Percentiles rank a stretch among this genome's conserved stretches.
Conservation (phyloP, 2,329 filamentous ascomycete genomes). For the Lecanicillium sp. region DNA sequence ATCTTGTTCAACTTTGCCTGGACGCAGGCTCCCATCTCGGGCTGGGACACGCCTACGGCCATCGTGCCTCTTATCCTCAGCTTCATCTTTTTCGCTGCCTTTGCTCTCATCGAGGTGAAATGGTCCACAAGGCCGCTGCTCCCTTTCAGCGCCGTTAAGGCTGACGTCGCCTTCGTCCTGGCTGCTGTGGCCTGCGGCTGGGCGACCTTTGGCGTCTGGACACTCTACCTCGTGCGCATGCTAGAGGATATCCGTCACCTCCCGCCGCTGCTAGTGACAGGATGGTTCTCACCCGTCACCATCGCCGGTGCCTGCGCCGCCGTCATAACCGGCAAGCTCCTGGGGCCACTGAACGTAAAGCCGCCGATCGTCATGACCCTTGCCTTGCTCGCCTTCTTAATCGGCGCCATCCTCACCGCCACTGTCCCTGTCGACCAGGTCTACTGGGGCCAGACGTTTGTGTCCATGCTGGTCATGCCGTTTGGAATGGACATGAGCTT, state of each 20-base stretch:
- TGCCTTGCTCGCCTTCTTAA: constrained; percentile 35
- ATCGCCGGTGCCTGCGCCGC: constrained; percentile 36
- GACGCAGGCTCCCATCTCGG: constrained; percentile 55
- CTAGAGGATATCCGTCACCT: constrained; percentile 34
- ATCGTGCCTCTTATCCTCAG: constrained; percentile 51
- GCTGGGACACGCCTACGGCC: constrained; percentile 51
- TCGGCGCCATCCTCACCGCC: constrained; percentile 34
- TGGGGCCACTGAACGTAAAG: constrained; percentile 27
- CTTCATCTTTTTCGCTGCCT: constrained; percentile 42
- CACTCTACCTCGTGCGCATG: constrained; percentile 44
- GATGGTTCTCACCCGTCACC: constrained; percentile 36
- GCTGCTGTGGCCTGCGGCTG: constrained; percentile 45
- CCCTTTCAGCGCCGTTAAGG: constrained; percentile 40
- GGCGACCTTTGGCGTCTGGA: constrained; percentile 46
- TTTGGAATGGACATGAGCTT: constrained; percentile 63
- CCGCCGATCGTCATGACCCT: constrained; percentile 34
- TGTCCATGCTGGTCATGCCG: constrained; percentile 48
- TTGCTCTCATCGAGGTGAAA: constrained; percentile 49
- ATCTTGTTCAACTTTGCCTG: constrained; percentile 60
- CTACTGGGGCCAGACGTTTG: constrained; percentile 60
- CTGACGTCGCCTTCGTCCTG: constrained; percentile 47
- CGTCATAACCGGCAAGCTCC: constrained; percentile 33
- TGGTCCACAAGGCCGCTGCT: constrained; percentile 44
- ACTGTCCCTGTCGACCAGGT: constrained; percentile 44
- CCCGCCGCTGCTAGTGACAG: constrained; percentile 34